These are phyloP conservation scores for Phytophthora tentaculata DNA, from an alignment of 352 stramenopile genomes.

Conservation along the genomic window DNA sequence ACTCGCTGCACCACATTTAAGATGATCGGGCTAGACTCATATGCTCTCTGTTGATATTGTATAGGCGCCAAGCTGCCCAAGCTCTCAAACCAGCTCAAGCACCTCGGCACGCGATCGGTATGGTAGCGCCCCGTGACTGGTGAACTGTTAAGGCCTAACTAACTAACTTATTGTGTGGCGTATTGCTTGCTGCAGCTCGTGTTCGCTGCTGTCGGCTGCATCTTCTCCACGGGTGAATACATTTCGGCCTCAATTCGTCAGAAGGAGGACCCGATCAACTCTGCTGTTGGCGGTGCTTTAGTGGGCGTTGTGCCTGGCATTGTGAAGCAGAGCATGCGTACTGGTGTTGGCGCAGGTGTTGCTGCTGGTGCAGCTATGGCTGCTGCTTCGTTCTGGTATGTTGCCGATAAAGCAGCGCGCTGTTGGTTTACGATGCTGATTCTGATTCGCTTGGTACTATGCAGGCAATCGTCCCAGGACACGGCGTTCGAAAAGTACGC, in stretches of 20 bases:
- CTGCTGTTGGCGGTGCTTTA: slow-evolving; percentile 64
- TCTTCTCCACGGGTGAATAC: slow-evolving; percentile 79
- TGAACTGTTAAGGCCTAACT: neutral
- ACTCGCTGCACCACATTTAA: neutral
- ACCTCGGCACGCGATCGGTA: slow-evolving; percentile 80
- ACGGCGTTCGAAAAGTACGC: slow-evolving; percentile 79
- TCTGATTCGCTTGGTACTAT: neutral
- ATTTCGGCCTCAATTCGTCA: slow-evolving; percentile 66
- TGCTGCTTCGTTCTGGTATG: slow-evolving; percentile 75
- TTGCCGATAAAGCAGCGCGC: neutral
- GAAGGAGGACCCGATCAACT: slow-evolving; percentile 76
- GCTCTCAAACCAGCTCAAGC: slow-evolving; percentile 81
- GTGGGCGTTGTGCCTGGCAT: slow-evolving; percentile 77
- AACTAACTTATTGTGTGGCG: neutral
- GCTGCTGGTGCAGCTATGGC: slow-evolving; percentile 52
- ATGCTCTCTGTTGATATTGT: neutral
- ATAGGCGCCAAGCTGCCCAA: slow-evolving; percentile 82
- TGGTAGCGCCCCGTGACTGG: neutral
- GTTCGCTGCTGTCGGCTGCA: slow-evolving; percentile 64
- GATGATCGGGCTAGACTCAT: neutral
- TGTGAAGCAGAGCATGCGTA: slow-evolving; percentile 77
- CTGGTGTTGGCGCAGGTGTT: slow-evolving; percentile 58
- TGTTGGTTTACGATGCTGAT: slow-evolving; percentile 10
- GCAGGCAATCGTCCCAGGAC: slow-evolving; percentile 52
- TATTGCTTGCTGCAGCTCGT: slow-evolving; percentile 52